Evolutionary conservation across 2,329 filamentous ascomycete genomes (phyloP).

Genomic region (Fusarium begoniae): DNA sequence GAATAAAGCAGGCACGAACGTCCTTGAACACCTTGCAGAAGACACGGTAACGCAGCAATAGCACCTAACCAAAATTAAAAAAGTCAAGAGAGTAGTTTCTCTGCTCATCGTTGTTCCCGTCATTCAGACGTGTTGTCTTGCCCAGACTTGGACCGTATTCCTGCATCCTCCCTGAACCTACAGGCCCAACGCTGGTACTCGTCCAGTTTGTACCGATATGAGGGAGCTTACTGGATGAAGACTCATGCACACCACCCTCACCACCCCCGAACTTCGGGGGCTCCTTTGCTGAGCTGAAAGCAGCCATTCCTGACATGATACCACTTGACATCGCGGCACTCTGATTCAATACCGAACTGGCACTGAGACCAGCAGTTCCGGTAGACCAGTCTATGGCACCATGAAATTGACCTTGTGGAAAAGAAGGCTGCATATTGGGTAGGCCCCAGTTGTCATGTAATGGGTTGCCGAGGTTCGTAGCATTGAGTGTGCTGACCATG

Average conservation of each 20-base stretch:
- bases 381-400: constrained; percentile 41
- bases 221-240: neutral
- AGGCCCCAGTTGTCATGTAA: constrained; percentile 44
- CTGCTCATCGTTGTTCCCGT: constrained; percentile 14
- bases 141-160: constrained; percentile 45
- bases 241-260: neutral
- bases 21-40: constrained; percentile 18
- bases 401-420: constrained; percentile 36
- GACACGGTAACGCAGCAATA: neutral
- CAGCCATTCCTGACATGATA: constrained; percentile 35
- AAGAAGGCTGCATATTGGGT: constrained; percentile 33
- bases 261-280: neutral
- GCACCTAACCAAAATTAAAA: constrained; percentile 45
- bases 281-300: constrained; percentile 25
- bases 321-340: constrained; percentile 39
- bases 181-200: neutral
- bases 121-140: constrained; percentile 36
- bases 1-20: neutral
- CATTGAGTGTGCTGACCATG: constrained; percentile 26
- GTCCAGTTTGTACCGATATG: constrained; percentile 26
- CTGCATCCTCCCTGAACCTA: constrained; percentile 47
- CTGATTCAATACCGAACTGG: constrained; percentile 42
- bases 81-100: constrained; percentile 54
- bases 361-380: constrained; percentile 43
- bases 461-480: constrained; percentile 40